Evolutionary conservation across 257 asterid genomes (phyloP).

Genomic region (Salvia hispanica): DNA sequence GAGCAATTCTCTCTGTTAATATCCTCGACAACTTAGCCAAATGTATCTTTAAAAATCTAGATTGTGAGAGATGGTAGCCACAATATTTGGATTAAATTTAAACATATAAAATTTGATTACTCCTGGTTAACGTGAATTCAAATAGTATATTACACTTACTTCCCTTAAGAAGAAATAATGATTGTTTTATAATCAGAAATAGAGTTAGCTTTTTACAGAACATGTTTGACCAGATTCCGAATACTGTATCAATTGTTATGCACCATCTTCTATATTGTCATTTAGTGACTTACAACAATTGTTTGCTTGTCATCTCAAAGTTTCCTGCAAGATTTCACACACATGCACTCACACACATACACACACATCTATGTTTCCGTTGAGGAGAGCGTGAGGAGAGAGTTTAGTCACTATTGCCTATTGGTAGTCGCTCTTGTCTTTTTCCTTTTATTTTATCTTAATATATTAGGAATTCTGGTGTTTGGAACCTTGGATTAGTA

Average conservation of each 20-base stretch:
- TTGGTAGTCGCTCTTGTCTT: conserved; percentile 7
- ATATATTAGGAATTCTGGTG: conserved; percentile 13
- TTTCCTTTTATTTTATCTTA: background rate
- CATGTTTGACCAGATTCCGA: background rate
- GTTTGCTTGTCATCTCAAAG: conserved; percentile 1
- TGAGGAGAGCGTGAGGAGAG: background rate
- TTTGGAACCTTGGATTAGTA: background rate
- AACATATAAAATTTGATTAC: background rate
- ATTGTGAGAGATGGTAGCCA: conserved; percentile 6
- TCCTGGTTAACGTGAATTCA: background rate
- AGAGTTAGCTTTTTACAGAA: background rate
- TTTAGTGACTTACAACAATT: conserved; percentile 20
- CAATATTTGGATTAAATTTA: conserved; percentile 17
- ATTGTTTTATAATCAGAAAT: conserved; percentile 22
- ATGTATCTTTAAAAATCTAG: conserved; percentile 1
- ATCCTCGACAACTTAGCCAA: conserved; percentile 8
- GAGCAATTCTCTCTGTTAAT: conserved; percentile 16
- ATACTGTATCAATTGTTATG: conserved; percentile 8
- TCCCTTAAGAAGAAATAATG: conserved; percentile 7
- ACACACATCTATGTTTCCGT: background rate
- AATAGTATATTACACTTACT: conserved; percentile 4
- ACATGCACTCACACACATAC: background rate
- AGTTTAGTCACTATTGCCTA: conserved; percentile 8
- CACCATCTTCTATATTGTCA: conserved; percentile 7
- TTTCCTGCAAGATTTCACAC: background rate